Base-by-base conservation (phyloP, 2,329 filamentous ascomycete genomes). In the Beauveria australis region DNA sequence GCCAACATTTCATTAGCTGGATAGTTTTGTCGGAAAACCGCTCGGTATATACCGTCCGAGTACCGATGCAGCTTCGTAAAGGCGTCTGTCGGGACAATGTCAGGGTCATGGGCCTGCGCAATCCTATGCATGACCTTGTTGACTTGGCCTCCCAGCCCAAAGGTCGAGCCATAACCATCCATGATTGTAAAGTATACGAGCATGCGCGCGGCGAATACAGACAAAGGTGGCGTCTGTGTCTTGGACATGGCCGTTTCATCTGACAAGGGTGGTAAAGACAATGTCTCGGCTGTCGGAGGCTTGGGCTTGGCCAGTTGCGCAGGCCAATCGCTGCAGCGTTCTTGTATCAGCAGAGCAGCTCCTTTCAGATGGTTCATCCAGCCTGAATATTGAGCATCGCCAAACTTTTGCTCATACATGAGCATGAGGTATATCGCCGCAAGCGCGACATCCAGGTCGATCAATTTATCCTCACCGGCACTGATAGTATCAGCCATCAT, bases 381-480 rank as follows among this genome's bases (percentile, higher is more conserved):
- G 1, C 71, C 71, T 8, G 63, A 66, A 22, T 71, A 71, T 12
- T 61, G 64, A 1, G 67, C 66, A 18, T 75, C 73, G n/a, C 72
- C 72, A 41, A 70, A 73, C 40, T 73, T 72, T 59, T 75, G 72
- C 63, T 75, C 73, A 41, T 74, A 75, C 2, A 72, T 48, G 1
- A 75, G 66, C 71, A 75, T 74, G 10, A 75, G 62, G 63, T 71
- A 74, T 9, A 74, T 57, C 0, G 68, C 67, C 3, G 72, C 70
- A 8, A 68, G 65, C 18, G 73, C 67, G 0, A 66, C 64, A 49
- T 73, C 71, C 5, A 73, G 63, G 41, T 74, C 69, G 5, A 69
- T 66, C 62, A 3, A 48, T 56, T 16, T 62, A 59, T 16, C 63
- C 19, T 66, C 66, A 19, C 66, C 64, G 1, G 49, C 53, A 18